Evolutionary conservation across 1,139 yeast species (phyloP).

Genomic region (Yamadazyma siamensis): DNA sequence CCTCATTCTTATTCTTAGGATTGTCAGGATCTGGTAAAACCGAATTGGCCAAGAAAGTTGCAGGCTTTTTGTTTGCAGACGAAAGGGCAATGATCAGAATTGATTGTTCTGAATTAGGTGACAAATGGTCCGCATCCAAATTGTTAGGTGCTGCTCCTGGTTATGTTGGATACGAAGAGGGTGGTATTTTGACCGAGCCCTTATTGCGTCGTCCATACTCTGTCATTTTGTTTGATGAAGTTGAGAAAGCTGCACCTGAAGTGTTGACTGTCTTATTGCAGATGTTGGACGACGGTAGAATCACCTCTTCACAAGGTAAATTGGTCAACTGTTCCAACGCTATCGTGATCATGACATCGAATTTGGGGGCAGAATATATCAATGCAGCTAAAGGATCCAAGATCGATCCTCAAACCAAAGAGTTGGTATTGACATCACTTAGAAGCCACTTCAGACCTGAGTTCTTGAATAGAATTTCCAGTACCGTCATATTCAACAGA

Average conservation of each 20-base stretch:
- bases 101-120: slow-evolving; percentile 94
- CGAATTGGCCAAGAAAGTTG: slow-evolving; percentile 92
- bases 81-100: slow-evolving; percentile 95
- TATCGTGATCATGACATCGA: slow-evolving; percentile 94
- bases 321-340: slow-evolving; percentile 89
- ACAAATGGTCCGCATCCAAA: slow-evolving; percentile 93
- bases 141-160: slow-evolving; percentile 98
- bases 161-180: slow-evolving; percentile 96
- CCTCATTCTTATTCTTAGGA: slow-evolving; percentile 92
- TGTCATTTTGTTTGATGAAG: slow-evolving; percentile 91
- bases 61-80: slow-evolving; percentile 93
- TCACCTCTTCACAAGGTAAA: slow-evolving; percentile 92
- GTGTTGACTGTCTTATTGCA: slow-evolving; percentile 89
- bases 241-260: slow-evolving; percentile 99
- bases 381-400: slow-evolving; percentile 64
- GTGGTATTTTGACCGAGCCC: slow-evolving; percentile 93
- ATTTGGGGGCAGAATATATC: slow-evolving; percentile 91
- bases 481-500: slow-evolving; percentile 89
- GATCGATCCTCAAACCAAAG: slow-evolving; percentile 64
- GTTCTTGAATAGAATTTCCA: slow-evolving; percentile 91
- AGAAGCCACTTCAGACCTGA: slow-evolving; percentile 94
- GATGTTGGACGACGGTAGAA: slow-evolving; percentile 93
- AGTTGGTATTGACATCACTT: slow-evolving; percentile 81
- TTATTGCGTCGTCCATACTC: slow-evolving; percentile 90
- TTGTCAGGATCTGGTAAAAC: slow-evolving; percentile 98